Conservation (phyloP, 345 rosid species). For the Laguncularia racemosa region DNA sequence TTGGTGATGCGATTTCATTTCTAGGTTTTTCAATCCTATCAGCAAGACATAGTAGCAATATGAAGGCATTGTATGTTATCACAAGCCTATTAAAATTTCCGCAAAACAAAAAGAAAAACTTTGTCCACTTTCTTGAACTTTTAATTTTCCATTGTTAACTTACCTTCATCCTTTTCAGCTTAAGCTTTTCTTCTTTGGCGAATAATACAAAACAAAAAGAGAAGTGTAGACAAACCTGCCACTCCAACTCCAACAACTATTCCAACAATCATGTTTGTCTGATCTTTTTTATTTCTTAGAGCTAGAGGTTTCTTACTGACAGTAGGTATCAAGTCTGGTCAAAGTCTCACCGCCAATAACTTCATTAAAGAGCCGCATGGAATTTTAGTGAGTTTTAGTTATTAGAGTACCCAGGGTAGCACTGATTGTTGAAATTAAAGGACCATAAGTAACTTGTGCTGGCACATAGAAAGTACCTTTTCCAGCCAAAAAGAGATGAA, state of each 20-base stretch:
- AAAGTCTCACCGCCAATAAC: conserved; percentile 10
- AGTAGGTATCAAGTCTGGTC: conserved; percentile 61
- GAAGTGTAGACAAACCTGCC: conserved; percentile 21
- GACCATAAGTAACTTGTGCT: conserved; percentile 21
- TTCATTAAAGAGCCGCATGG: not conserved
- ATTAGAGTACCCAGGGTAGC: not conserved
- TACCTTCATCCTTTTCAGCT: conserved; percentile 43
- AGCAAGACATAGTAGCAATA: too few relatives aligned
- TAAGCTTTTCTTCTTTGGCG: too few relatives aligned
- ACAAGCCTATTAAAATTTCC: too few relatives aligned
- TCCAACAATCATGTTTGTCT: conserved; percentile 46
- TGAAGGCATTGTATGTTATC: too few relatives aligned
- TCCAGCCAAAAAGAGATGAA: conserved; percentile 31
- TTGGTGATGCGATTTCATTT: too few relatives aligned
- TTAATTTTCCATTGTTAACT: too few relatives aligned
- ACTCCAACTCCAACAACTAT: conserved; percentile 40
- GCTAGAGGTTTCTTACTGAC: conserved; percentile 43
- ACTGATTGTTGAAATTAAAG: conserved; percentile 25
- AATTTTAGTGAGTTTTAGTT: not conserved
- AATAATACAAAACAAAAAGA: conserved; percentile 24
- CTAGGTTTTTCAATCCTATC: too few relatives aligned
- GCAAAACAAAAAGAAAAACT: too few relatives aligned
- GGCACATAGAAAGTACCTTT: conserved; percentile 33
- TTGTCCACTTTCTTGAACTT: not conserved
- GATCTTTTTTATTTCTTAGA: conserved; percentile 16